These are phyloP conservation scores for Penicillium chermesinum DNA, from an alignment of 495 filamentous ascomycete genomes.

Conservation along the genomic window DNA sequence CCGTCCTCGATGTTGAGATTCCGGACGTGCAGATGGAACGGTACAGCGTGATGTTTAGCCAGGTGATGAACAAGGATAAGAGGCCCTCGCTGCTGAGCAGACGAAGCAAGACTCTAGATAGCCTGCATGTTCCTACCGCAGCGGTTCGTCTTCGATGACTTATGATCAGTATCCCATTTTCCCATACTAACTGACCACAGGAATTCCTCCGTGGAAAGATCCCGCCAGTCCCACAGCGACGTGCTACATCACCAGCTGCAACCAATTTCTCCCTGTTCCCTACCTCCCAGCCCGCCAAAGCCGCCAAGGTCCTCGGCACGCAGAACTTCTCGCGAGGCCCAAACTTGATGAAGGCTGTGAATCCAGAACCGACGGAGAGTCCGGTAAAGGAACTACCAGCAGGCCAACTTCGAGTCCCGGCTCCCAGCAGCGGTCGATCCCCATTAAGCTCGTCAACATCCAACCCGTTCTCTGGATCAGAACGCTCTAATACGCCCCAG, in stretches of 20 bases:
- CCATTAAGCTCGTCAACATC: slow-evolving; percentile 14
- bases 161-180: not conserved
- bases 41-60: slow-evolving; percentile 92
- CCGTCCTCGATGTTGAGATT: slow-evolving; percentile 69
- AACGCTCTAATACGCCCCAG: slow-evolving; percentile 12
- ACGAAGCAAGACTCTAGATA: slow-evolving; percentile 64
- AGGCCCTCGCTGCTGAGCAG: slow-evolving; percentile 52
- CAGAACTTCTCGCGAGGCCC: slow-evolving; percentile 38
- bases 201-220: slow-evolving; percentile 16
- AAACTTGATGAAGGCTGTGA: slow-evolving; percentile 50
- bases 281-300: slow-evolving; percentile 38
- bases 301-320: slow-evolving; percentile 28
- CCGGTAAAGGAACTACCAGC: slow-evolving; percentile 2
- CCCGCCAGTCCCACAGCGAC: slow-evolving; percentile 33
- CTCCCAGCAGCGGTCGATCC: slow-evolving; percentile 9
- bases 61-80: slow-evolving; percentile 53
- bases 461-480: slow-evolving; percentile 6
- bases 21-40: slow-evolving; percentile 76
- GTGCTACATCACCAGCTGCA: slow-evolving; percentile 56
- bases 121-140: slow-evolving; percentile 46
- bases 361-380: slow-evolving; percentile 50
- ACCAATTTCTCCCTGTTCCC: slow-evolving; percentile 62
- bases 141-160: slow-evolving; percentile 19
- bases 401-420: slow-evolving; percentile 5
- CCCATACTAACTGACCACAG: slow-evolving; percentile 6